Evolutionary conservation across 495 filamentous ascomycete species (phyloP), one percentile per base, ranked within the genome.

Genomic region (Rostrohypoxylon terebratum): DNA sequence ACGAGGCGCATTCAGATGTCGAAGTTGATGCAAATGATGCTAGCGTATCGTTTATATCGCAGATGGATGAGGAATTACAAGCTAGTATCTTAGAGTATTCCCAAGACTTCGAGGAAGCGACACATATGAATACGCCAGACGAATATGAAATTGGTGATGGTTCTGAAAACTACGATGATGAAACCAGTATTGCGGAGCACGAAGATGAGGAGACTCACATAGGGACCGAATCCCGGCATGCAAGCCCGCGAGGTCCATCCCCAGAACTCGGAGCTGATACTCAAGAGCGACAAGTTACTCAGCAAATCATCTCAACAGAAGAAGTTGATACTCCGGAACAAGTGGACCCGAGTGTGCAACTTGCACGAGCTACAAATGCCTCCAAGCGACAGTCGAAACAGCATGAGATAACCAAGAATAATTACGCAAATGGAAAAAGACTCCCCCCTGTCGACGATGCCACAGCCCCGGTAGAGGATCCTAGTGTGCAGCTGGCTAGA

Each of bases 281-380:
- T 8, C n/a, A 66, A 53, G 51, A 68, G 20, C 68, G 57, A 21
- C 42, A 9, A n/a, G 34, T 48, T 1, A 23, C 4, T 44, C 45
- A 10, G 42, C 45, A 21, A 42, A 23, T 11, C 38, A 63, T 18
- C 53, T 70, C 66, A 23, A 34, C 40, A 4, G 38, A 25, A 28
- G 20, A 16, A 20, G 28, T 20, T 51, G 47, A 61, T 45, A 53
- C 25, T 33, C n/a, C 59, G 8, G 71, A 76, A 20, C 45, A 51
- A 21, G 40, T 61, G 2, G 81, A 82, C 59, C 66, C 76, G 16
- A 83, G 80, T 59, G 73, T 79, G 33, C 69, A 76, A 23, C 68
- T 83, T 34, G 81, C 82, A 9, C 79, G 78, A 11, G 74, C 77
- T 42, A 69, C 81, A 21, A 72, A 79, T 31, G 75, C 70, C 50